A percentile compares a stretch with the other conserved stretches of the same genome.
phyloP scores from a whole-genome alignment of 768 basidiomycete species.

The Kwoniella sp. region DNA sequence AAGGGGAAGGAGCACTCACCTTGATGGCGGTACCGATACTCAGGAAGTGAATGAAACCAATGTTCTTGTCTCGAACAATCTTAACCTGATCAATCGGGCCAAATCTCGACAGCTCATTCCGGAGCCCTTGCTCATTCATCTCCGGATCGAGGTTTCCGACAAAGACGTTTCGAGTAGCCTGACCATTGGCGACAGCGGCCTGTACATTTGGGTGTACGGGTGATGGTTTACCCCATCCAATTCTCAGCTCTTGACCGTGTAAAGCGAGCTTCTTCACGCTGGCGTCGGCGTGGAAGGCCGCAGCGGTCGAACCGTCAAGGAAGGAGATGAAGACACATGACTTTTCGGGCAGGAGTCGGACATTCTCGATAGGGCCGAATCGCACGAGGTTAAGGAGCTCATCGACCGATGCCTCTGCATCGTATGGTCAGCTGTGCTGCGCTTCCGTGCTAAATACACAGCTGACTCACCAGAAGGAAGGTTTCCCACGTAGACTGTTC shows the following conservation, averaged over 20 bases:
- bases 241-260: constrained; percentile 94
- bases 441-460: too few species aligned
- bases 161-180: constrained; percentile 94
- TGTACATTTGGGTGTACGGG: constrained; percentile 83
- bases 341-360: constrained; percentile 93
- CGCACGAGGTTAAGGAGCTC: constrained; percentile 97
- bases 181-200: constrained; percentile 84
- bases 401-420: constrained; percentile 83
- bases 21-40: constrained; percentile 93
- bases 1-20: constrained; percentile 59
- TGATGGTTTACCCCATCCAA: constrained; percentile 96
- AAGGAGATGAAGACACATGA: constrained; percentile 98
- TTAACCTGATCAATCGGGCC: constrained; percentile 99
- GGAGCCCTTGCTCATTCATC: constrained; percentile 84
- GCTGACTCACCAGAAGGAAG: constrained; percentile 68
- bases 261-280: constrained; percentile 88
- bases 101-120: constrained; percentile 88
- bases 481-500: constrained; percentile 97
- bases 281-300: constrained; percentile 96
- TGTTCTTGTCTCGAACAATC: constrained; percentile 98
- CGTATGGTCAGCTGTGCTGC: constrained; percentile 5
- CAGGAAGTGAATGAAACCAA: constrained; percentile 97
- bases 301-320: constrained; percentile 87
- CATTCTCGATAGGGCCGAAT: constrained; percentile 92
- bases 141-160: constrained; percentile 88